Base-by-base conservation (phyloP, 192 early-diverging fungal species). In the Coemansia umbellata region DNA sequence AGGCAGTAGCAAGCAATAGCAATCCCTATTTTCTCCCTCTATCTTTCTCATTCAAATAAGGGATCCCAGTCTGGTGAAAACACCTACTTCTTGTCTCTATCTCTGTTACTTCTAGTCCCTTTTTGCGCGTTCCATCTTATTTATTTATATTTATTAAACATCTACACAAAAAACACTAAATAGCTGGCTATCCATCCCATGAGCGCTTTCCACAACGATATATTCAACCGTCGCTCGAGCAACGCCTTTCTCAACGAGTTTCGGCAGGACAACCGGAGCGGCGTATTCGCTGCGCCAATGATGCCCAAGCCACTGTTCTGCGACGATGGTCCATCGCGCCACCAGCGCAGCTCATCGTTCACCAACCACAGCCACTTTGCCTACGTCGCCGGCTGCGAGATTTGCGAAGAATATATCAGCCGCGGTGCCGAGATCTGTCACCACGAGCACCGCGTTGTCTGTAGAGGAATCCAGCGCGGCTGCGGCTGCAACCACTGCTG, bases 201-300 rank as follows among this genome's bases (percentile, higher is more conserved):
- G 70, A 74, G 60, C 42, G 53, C 63, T 18, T 74, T 74, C 41
- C 70, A 74, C 37, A 60, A 74, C 60, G 70, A 74, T 44, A 54
- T 66, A 33, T 58, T 66, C 44, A 66, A 66, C 55, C 55, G 63
- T 15, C 63, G 66, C 22, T 31, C 48, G 17, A 62, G 66, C 50
- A 37, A 11, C 13, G 54, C 37, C 43, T 62, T 62, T 15, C 13
- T 69, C 18, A 49, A 35, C 37, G 66, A 58, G 15, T 69, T 69
- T 22, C 31, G 41, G 13, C 66, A 74, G 33, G 60, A 58, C 55
- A 58, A 58, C 39, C 58, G 39, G 14, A 55, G 50, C 33, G 60
- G 69, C 9, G 47, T 73, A 26, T 74, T 74, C 44, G 70, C 70
- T 0, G 49, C 70, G 0, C 49, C 70, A 8, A 50, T 28, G 24